Conservation (phyloP, 2,329 filamentous ascomycete species). For the Herpotrichia juniperi region DNA sequence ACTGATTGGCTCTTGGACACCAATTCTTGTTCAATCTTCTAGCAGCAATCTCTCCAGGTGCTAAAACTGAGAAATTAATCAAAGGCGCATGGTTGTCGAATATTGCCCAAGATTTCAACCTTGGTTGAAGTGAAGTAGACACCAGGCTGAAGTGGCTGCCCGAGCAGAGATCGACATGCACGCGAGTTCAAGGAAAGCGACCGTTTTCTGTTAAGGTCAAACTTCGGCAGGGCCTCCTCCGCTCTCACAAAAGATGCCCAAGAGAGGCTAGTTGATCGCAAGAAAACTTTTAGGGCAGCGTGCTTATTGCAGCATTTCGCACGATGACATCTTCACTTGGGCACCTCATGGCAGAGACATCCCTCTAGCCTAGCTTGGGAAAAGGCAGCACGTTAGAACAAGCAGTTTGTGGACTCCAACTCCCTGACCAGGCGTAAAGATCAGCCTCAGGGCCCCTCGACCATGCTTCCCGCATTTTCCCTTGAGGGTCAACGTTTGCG, state of each 20-base stretch:
- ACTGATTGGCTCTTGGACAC: constrained; percentile 16
- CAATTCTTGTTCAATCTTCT: constrained; percentile 11
- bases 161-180: constrained; percentile 29
- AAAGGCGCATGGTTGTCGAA: constrained; percentile 14
- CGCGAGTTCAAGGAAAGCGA: constrained; percentile 21
- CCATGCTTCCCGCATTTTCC: constrained; percentile 46
- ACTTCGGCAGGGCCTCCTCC: constrained; percentile 19
- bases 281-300: constrained; percentile 12
- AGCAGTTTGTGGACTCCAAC: constrained; percentile 22
- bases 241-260: constrained; percentile 12
- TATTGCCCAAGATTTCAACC: constrained; percentile 25
- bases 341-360: background rate
- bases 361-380: constrained; percentile 14
- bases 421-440: constrained; percentile 31
- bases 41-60: constrained; percentile 11
- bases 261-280: constrained; percentile 15
- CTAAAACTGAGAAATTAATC: constrained; percentile 14
- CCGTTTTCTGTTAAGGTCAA: constrained; percentile 25
- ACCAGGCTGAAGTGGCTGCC: no score
- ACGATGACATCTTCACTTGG: background rate
- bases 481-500: constrained; percentile 36
- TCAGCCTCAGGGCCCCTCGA: constrained; percentile 44
- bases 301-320: constrained; percentile 8
- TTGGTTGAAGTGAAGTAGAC: constrained; percentile 36
- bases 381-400: constrained; percentile 24